Evolutionary conservation across 768 basidiomycete species (phyloP), one percentile per base, ranked within the genome.

Genomic region (Suillus decipiens): DNA sequence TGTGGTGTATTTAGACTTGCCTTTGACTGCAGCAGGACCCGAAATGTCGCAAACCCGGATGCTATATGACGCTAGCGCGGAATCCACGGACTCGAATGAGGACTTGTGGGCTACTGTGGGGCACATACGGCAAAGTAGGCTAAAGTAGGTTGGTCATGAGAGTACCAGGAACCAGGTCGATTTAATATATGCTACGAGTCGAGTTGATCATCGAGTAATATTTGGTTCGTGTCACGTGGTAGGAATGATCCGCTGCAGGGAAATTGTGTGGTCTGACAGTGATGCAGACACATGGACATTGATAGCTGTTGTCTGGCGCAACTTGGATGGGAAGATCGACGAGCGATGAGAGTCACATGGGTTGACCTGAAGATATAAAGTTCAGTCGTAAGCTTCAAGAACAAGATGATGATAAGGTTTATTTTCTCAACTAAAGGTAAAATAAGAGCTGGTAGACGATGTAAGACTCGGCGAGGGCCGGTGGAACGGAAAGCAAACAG

Each of bases 331-430:
- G 51, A 53, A 53, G 51, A 53, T 53, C 31, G 31, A 19, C 50
- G 5, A 28, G 17, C 7, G 17, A 33, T 53, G 28, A 28, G 28
- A 28, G 28, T 28, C 28, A 28, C n/a, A n/a, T n/a, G 50, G 28
- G 15, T 31, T 51, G 51, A 53, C 5, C 51, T 53, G 51, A 53
- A 53, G 51, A 33, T 53, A 53, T 53, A 53, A 53, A 53, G 51
- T 53, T 53, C 5, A 53, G 51, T 19, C 2, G 45, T 45, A 51
- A 8, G 4, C 17, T 31, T 31, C 24, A 15, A 50, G 24, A 50
- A 50, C 2, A 17, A 33, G 31, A 53, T 47, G 45, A 22, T 33
- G 51, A 53, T 53, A 53, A 53, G 51, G 51, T 53, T 53, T 53
- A 15, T 31, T 19, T 19, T 53, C 10, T 51, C 17, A 31, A 53